Base-by-base conservation (phyloP, 208 protist genomes). In the Novymonas esmeraldas region DNA sequence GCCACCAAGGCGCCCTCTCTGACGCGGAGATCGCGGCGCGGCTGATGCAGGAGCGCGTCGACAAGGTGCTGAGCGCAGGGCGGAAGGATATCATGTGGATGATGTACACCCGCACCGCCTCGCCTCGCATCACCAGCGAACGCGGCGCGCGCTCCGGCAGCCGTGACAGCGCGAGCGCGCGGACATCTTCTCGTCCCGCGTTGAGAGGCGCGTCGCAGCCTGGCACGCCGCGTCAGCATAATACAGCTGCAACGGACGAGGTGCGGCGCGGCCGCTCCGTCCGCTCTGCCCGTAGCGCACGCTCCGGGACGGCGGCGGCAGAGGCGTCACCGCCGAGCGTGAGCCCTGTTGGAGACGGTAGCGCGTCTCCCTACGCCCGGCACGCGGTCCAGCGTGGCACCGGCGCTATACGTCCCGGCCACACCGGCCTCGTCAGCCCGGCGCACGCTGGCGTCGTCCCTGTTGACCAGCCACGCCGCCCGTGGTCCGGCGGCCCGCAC, bases 21-120 rank as follows among this genome's bases (percentile, higher is more conserved):
- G 74, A 80, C 67, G 38, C 76, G 10, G 26, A 48, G 5, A 29
- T 68, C 1, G 58, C 71, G 57, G 65, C 64, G 38, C n/a, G 42
- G 22, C 64, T 75, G 26, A 51, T 76, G 51, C 63, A 46, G 29
- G 26, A 50, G 34, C 74, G 74, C 2, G 63, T 76, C 16, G 39
- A 55, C 1, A 41, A 16, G 42, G 39, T 76, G 45, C 49, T 80
- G 39, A 16, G 45, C 6, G 68, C 22, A 33, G 55, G 42, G 0
- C 50, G 36, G 42, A 24, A 60, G 54, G 41, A 55, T 5, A 24
- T 55, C 16, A 24, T 24, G 26, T 57, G 61, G 42, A 28, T 26
- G 22, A 49, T 49, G 48, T 49, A 31, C 16, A 44, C 39, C 41
- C 45, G 56, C 59, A 52, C 34, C 55, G 34, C 58, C 46, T 70